Base-by-base conservation (phyloP, 208 protist genomes). In the Phytomonas sp. region DNA sequence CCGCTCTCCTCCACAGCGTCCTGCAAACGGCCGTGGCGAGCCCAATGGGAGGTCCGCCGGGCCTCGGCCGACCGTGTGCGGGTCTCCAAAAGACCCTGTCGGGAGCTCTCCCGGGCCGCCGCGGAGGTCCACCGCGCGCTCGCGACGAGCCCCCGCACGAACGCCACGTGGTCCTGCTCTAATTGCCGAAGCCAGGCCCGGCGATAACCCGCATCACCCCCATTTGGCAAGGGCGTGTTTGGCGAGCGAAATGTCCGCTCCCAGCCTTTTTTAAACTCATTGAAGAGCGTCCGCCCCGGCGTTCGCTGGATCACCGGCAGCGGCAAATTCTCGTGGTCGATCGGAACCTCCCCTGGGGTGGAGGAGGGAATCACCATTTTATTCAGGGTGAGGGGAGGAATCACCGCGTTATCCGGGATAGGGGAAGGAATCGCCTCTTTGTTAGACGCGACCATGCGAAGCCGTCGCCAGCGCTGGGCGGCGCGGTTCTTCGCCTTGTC, bases 101-200 rank as follows among this genome's bases (percentile, higher is more conserved):
- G 71, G 12, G 78, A 72, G 42, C 76, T 67, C 30, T 75, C 67
- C 29, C 83, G 34, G n/a, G 72, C 34, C 60, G 67, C 12, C 68
- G 62, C 30, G 72, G 66, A 26, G 72, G 73, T 19, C 67, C 69
- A 29, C 80, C 71, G 14, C 81, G 74, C 26, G 73, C 63, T 63
- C 65, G 69, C 60, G 69, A 70, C 63, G 71, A 69, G 7, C 70
- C 75, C 69, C 12, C 80, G 29, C 36, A 84, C 87, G 45, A 82
- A 77, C 4, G 3, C 37, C 10, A 60, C 67, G 7, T 74, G 79
- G 0, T 75, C 76, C 29, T 69, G 70, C 23, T 67, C 66, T 8
- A 87, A 71, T 52, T 71, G 75, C 33, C 65, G 72, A 62, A 80
- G 79, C 82, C 82, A 87, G 30, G 62, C 73, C 19, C 74, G 75